Conservation (phyloP, 2,329 filamentous ascomycete genomes). For the Talaromyces sp. region DNA sequence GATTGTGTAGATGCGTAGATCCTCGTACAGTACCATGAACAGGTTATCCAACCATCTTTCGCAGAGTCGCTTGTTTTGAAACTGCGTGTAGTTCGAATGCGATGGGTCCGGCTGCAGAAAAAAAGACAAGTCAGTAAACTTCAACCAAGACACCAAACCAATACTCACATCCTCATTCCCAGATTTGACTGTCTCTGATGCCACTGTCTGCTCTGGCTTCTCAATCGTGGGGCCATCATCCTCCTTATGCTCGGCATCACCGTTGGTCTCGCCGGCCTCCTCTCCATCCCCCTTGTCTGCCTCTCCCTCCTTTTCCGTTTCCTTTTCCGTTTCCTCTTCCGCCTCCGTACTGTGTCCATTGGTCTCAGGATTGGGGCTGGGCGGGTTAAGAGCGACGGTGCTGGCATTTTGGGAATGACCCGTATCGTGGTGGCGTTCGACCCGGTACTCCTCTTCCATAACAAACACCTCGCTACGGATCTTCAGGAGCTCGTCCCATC, state of each 20-base stretch:
- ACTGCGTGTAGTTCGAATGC: slow-evolving; percentile 75
- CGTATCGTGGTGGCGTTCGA: slow-evolving; percentile 53
- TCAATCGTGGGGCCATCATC: slow-evolving; percentile 53
- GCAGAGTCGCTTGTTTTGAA: slow-evolving; percentile 95
- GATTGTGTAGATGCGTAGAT: slow-evolving; percentile 96
- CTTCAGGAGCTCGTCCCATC: slow-evolving; percentile 93
- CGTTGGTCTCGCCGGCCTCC: slow-evolving; percentile 27
- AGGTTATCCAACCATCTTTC: slow-evolving; percentile 97
- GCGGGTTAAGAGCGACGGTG: slow-evolving; percentile 70
- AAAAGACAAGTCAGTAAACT: background rate
- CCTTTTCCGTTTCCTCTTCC: slow-evolving; percentile 18
- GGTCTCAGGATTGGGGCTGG: slow-evolving; percentile 39
- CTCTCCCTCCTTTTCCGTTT: slow-evolving; percentile 10
- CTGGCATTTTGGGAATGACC: slow-evolving; percentile 62
- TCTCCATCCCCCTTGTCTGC: slow-evolving; percentile 24
- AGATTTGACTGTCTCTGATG: slow-evolving; percentile 70
- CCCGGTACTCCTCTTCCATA: slow-evolving; percentile 98
- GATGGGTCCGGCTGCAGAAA: slow-evolving; percentile 55
- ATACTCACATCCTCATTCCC: slow-evolving; percentile 64
- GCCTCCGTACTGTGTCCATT: slow-evolving; percentile 29
- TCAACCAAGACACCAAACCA: background rate
- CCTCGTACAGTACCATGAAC: slow-evolving; percentile 99
- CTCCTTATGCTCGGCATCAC: slow-evolving; percentile 16
- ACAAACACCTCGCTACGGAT: slow-evolving; percentile 97
- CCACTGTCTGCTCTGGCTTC: slow-evolving; percentile 73